Conservation (phyloP, 768 basidiomycete genomes). For the Hypholoma sublateritium region DNA sequence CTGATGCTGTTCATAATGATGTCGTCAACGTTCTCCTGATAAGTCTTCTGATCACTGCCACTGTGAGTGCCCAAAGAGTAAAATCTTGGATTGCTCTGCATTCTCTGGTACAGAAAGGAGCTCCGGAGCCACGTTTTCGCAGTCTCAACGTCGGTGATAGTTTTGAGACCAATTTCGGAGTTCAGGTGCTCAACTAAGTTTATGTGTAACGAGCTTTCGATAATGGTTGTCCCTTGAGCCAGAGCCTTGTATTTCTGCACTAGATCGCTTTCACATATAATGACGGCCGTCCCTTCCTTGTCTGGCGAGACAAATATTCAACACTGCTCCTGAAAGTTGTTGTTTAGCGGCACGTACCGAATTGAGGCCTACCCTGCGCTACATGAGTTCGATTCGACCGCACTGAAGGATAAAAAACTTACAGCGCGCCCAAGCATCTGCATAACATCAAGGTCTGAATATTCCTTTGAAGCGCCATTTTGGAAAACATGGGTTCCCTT, state of each 20-base stretch:
- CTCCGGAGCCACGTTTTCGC: slow-evolving; percentile 83
- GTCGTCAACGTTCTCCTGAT: slow-evolving; percentile 71
- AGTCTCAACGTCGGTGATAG: slow-evolving; percentile 65
- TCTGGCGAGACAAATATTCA: slow-evolving; percentile 40
- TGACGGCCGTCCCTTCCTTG: slow-evolving; percentile 79
- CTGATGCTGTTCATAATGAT: slow-evolving; percentile 68
- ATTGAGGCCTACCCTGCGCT: slow-evolving; percentile 82
- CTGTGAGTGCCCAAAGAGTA: slow-evolving; percentile 53
- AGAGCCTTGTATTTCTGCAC: slow-evolving; percentile 73
- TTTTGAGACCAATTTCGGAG: slow-evolving; percentile 86
- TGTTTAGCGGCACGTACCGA: slow-evolving; percentile 45
- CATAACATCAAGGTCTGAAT: slow-evolving; percentile 89
- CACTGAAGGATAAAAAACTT: slow-evolving; percentile 21
- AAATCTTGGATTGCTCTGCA: slow-evolving; percentile 78
- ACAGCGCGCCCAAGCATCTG: slow-evolving; percentile 97
- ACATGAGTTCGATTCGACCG: background rate
- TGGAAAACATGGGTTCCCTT: slow-evolving; percentile 86
- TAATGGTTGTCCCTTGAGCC: slow-evolving; percentile 66
- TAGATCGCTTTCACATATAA: slow-evolving; percentile 74
- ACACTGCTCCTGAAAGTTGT: too few species aligned
- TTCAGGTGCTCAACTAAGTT: slow-evolving; percentile 91
- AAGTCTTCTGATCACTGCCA: slow-evolving; percentile 47
- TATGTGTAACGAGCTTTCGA: slow-evolving; percentile 84
- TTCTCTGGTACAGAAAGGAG: slow-evolving; percentile 85
- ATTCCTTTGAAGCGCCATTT: slow-evolving; percentile 70